Base-by-base conservation (phyloP, 2,329 filamentous ascomycete species). In the Diplodia sapinea region DNA sequence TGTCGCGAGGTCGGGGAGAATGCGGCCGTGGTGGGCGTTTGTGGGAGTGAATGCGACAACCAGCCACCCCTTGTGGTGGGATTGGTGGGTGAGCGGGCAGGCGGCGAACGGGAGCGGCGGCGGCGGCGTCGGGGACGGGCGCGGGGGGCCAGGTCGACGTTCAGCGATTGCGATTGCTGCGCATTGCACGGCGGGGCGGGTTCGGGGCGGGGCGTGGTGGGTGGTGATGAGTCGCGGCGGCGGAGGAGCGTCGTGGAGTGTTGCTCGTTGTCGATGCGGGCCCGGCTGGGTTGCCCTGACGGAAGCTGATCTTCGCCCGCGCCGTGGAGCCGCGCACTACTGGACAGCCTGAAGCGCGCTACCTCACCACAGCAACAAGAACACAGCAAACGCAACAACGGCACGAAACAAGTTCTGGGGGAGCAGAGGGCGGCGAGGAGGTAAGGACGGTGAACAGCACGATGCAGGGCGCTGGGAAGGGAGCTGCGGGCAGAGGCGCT, bases 21-120 rank as follows among this genome's bases (percentile, higher is more conserved):
- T 61, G 59, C 55, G 65, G 65, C 40, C 43, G 65, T 66, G 8
- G 65, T 51, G 43, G 65, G 38, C 20, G 65, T 61, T 20, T 31
- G 43, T 33, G 43, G 36, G 49, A 33, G 56, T 38, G 64, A 57
- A 50, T 57, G 64, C 64, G 64, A 54, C 54, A 47, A 54, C 66
- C 66, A 67, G 66, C 56, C 66, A 67, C 66, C 66, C 66, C 66
- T 67, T 59, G 65, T 59, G 55, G 55, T 66, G 38, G 26, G 51
- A 31, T 66, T 61, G 65, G 59, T 51, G 52, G 59, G 65, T 43
- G 52, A 57, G 43, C 54, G 55, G 65, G 43, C 29, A 26, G 38
- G 65, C 43, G 47, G 65, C 55, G 23, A 54, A 61, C 54, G 54
- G 54, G 55, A 55, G 56, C n/a, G n/a, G 54, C 54, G 65, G 55